phyloP scores from a whole-genome alignment of 441 rosid genomes.

The Eruca vesicaria region DNA sequence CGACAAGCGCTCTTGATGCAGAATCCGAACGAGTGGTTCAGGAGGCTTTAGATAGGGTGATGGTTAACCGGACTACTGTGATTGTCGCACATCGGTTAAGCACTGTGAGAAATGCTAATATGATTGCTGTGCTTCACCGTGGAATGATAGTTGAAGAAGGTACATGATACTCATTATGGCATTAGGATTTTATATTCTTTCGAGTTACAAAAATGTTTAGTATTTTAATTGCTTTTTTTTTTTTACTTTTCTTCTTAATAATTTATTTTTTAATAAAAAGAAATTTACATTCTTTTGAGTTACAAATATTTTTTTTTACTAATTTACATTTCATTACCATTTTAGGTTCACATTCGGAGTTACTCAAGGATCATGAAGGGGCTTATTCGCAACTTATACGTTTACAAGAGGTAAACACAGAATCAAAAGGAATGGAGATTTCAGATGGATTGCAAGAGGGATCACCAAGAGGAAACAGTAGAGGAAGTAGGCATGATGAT shows the following conservation, averaged over 20 bases:
- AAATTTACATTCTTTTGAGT: too few species aligned
- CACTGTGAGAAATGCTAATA: constrained; percentile 45
- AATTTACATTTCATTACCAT: constrained; percentile 33
- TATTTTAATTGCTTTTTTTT: too few species aligned
- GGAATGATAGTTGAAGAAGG: constrained; percentile 51
- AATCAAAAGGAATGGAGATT: background rate
- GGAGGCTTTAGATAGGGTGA: constrained; percentile 51
- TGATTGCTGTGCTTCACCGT: constrained; percentile 45
- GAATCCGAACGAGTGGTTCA: constrained; percentile 57
- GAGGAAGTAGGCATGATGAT: background rate
- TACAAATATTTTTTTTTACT: too few species aligned
- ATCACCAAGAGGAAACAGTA: constrained; percentile 4
- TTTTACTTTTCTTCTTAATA: too few species aligned
- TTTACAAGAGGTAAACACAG: constrained; percentile 37
- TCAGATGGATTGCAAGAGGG: background rate
- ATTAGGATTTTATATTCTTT: too few species aligned
- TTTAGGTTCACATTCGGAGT: constrained; percentile 49
- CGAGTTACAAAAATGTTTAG: too few species aligned
- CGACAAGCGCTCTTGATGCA: constrained; percentile 58
- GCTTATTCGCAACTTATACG: constrained; percentile 54
- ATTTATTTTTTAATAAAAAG: too few species aligned
- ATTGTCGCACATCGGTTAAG: constrained; percentile 55
- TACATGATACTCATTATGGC: too few species aligned
- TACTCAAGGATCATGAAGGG: constrained; percentile 45
- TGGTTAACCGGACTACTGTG: constrained; percentile 55